Conservation (phyloP, 306 rosid genomes). For the Ormosia semicastrata region DNA sequence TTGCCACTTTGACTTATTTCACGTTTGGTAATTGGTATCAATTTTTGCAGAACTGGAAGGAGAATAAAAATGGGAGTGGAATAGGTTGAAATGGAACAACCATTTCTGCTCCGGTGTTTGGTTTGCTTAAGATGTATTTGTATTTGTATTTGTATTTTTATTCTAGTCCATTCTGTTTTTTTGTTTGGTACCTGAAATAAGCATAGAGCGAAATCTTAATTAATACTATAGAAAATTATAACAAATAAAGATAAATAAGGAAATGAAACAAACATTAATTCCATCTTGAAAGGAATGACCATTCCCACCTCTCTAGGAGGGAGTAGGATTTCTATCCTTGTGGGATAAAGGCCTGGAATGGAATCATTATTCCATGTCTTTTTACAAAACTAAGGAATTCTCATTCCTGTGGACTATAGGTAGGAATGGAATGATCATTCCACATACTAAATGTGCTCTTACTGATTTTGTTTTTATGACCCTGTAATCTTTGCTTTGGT, state of each 20-base stretch:
- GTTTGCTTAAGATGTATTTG: slow-evolving; percentile 7
- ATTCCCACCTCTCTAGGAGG: neutral
- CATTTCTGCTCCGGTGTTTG: slow-evolving; percentile 4
- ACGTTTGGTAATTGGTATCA: neutral
- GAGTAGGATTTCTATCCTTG: neutral
- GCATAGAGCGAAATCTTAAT: neutral
- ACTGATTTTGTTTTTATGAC: neutral
- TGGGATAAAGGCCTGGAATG: neutral
- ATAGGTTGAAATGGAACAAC: neutral
- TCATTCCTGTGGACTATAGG: neutral
- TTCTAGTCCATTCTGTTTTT: slow-evolving; percentile 9
- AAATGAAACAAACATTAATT: slow-evolving; percentile 10
- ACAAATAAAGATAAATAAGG: neutral
- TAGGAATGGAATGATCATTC: slow-evolving; percentile 14
- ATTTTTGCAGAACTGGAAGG: neutral
- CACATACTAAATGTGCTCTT: neutral
- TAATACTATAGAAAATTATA: neutral
- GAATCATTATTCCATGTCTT: neutral
- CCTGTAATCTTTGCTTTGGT: slow-evolving; percentile 1
- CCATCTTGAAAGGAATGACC: neutral
- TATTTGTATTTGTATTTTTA: neutral
- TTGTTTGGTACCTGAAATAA: slow-evolving; percentile 1
- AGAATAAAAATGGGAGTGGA: slow-evolving; percentile 1
- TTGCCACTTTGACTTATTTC: slow-evolving; percentile 13
- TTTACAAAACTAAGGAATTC: neutral